phyloP scores from a whole-genome alignment of 257 asterid genomes.

The Solanum dulcamara region DNA sequence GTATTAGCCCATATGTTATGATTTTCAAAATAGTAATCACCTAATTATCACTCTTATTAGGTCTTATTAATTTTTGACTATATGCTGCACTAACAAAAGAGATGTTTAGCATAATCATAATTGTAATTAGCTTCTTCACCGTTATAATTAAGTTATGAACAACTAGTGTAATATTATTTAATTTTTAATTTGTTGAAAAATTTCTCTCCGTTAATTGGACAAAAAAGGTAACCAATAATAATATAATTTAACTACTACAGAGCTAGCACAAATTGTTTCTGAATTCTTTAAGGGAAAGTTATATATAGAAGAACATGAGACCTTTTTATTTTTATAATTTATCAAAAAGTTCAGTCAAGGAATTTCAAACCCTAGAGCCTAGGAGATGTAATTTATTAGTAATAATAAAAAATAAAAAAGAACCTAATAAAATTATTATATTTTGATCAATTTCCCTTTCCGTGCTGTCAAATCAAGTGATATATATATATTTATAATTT shows the following conservation, averaged over 20 bases:
- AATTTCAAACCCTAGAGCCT: constrained; percentile 36
- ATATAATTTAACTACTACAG: not conserved
- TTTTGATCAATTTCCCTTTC: constrained; percentile 3
- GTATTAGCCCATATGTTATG: not conserved
- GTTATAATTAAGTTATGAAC: constrained; percentile 7
- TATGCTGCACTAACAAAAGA: constrained; percentile 21
- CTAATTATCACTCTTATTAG: not conserved
- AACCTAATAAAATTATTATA: not conserved
- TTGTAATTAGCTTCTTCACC: constrained; percentile 6
- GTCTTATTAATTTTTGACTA: constrained; percentile 2
- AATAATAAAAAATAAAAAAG: not conserved
- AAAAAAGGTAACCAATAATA: constrained; percentile 3
- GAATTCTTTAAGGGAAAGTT: constrained; percentile 16
- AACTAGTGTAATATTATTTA: not conserved
- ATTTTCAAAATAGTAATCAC: not conserved
- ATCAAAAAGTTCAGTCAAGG: constrained; percentile 31
- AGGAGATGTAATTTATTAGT: constrained; percentile 13
- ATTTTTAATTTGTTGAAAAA: constrained; percentile 9
- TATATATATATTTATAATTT: constrained; percentile 6
- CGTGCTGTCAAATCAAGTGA: constrained; percentile 44
- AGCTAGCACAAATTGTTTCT: constrained; percentile 10
- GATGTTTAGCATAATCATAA: not conserved
- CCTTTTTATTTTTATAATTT: constrained; percentile 1
- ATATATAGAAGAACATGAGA: constrained; percentile 6
- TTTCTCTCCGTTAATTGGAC: constrained; percentile 24